These are phyloP conservation scores for Jatropha curcas DNA, from an alignment of 345 rosid genomes.

Conservation along the genomic window DNA sequence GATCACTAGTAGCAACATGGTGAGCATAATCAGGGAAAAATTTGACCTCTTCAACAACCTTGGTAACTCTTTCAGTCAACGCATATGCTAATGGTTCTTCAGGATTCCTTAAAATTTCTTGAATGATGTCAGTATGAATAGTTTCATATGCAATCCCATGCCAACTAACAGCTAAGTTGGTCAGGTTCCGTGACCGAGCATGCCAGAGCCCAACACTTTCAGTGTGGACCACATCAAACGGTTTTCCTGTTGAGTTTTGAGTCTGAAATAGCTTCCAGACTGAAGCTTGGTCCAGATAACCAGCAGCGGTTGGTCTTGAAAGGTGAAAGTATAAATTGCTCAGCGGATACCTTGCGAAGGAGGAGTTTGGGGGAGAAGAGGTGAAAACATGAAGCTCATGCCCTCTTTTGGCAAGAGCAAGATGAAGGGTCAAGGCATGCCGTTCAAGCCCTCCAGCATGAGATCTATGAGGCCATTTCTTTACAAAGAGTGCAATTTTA, in stretches of 20 bases:
- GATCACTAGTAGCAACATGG: constrained; percentile 94
- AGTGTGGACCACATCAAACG: constrained; percentile 82
- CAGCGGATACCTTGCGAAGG: constrained; percentile 51
- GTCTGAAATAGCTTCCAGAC: constrained; percentile 69
- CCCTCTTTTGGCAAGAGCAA: constrained; percentile 75
- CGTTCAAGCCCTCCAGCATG: constrained; percentile 89
- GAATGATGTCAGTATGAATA: constrained; percentile 84
- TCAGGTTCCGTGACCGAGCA: constrained; percentile 64
- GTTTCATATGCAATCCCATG: constrained; percentile 94
- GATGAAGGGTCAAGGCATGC: constrained; percentile 84
- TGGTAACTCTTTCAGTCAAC: constrained; percentile 52
- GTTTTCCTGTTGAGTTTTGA: constrained; percentile 66
- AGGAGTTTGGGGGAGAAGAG: constrained; percentile 45
- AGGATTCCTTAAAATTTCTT: constrained; percentile 63
- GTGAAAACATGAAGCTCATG: constrained; percentile 93
- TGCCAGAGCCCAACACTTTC: constrained; percentile 88
- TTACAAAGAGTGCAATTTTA: constrained; percentile 79
- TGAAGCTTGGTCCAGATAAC: constrained; percentile 69
- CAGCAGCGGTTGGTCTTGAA: constrained; percentile 67
- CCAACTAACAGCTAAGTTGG: constrained; percentile 75
- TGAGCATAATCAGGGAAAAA: constrained; percentile 81
- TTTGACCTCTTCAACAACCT: constrained; percentile 81
- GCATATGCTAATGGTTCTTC: constrained; percentile 53
- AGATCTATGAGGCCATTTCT: constrained; percentile 86
- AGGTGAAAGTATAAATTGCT: constrained; percentile 66